These are phyloP conservation scores for Litchi chinensis DNA, from an alignment of 345 rosid genomes.

Conservation along the genomic window DNA sequence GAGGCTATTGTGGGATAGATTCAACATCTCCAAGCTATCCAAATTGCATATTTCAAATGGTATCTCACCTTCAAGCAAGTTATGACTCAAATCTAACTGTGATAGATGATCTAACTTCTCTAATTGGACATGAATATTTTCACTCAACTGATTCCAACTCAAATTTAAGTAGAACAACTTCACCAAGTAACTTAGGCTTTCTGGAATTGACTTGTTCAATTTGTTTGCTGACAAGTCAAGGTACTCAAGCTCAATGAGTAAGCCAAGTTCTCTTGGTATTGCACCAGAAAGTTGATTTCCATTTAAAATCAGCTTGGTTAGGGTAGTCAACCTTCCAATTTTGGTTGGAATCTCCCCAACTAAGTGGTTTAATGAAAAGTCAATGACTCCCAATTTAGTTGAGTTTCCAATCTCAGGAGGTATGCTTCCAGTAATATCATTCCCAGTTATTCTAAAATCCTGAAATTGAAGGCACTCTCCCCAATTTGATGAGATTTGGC, in stretches of 20 bases:
- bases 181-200: neutral
- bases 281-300: constrained; percentile 30
- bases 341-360: constrained; percentile 1
- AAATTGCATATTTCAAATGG: constrained; percentile 21
- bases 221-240: constrained; percentile 29
- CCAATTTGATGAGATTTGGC: neutral
- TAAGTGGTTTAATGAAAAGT: neutral
- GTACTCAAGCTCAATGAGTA: constrained; percentile 12
- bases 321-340: neutral
- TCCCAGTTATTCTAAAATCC: neutral
- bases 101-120: neutral
- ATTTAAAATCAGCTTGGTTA: neutral
- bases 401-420: constrained; percentile 1
- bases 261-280: constrained; percentile 26
- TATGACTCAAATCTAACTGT: constrained; percentile 31
- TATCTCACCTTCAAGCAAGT: constrained; percentile 17
- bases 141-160: constrained; percentile 18
- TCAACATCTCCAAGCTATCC: constrained; percentile 18
- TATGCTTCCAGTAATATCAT: neutral
- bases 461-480: neutral
- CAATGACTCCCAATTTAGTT: neutral
- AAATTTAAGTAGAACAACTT: constrained; percentile 26
- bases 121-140: constrained; percentile 20
- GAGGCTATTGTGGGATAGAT: constrained; percentile 32
- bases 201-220: constrained; percentile 15